Evolutionary conservation across 805 yeast genomes (phyloP).

Genomic region (Yarrowia deformans): DNA sequence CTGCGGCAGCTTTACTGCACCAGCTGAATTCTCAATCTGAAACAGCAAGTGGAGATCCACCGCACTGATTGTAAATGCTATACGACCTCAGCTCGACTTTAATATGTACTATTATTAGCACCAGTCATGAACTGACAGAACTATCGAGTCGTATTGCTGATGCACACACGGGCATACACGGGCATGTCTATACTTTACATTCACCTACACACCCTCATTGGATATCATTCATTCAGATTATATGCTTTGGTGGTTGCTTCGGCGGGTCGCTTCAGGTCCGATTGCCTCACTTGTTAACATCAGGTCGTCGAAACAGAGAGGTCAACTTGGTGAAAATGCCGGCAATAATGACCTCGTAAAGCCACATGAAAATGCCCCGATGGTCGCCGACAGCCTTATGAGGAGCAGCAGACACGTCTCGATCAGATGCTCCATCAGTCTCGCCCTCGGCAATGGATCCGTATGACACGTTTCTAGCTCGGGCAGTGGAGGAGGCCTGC

Average conservation of each 20-base stretch:
- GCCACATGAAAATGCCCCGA: constrained; percentile 24
- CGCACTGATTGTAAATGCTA: no score
- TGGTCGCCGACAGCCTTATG: not conserved
- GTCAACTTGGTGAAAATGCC: constrained; percentile 17
- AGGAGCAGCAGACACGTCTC: not conserved
- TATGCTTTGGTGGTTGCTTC: not conserved
- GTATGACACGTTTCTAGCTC: constrained; percentile 13
- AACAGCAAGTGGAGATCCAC: no score
- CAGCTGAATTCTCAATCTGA: no score
- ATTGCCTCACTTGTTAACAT: not conserved
- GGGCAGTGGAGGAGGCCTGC: not conserved
- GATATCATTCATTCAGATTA: constrained; percentile 13
- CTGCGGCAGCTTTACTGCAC: no score
- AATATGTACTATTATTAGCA: no score
- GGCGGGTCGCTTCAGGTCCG: no score
- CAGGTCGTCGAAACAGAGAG: constrained; percentile 2
- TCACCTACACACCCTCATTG: not conserved
- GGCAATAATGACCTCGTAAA: constrained; percentile 21
- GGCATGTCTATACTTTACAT: not conserved
- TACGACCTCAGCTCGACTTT: no score
- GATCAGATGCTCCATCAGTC: not conserved
- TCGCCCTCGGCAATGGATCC: constrained; percentile 10
- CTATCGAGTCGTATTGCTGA: not conserved
- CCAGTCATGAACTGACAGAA: no score
- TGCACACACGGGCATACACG: not conserved